Base-by-base conservation (phyloP, 2,329 filamentous ascomycete genomes). In the Colletotrichum lini region DNA sequence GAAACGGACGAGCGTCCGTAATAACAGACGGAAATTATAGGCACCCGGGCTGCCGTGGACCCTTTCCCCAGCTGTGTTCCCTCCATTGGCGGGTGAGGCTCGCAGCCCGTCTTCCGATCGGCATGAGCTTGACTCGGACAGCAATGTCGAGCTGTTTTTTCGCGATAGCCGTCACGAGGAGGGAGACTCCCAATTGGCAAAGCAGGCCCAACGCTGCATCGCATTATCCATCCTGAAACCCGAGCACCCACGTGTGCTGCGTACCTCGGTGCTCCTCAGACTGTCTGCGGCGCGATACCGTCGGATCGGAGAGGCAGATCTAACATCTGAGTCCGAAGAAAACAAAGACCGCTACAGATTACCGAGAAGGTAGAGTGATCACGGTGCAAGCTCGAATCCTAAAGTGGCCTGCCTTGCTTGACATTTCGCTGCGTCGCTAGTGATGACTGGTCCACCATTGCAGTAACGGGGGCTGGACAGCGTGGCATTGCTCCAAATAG, bases 101-200 rank as follows among this genome's bases (percentile, higher is more conserved):
- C 52, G 52, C 58, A 10, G 65, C 49, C 9, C n/a, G 56, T 61
- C 23, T 58, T 13, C 54, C 40, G 58, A 71, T 62, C 57, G 57
- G 30, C 57, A 53, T 40, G 52, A 71, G 52, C 68, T 71, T 71
- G 68, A 71, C 68, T 71, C 65, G 65, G 44, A 62, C 58, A 52
- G 38, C 47, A 53, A 63, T 18, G 52, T 45, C 23, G 65, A 67
- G 45, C 65, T 58, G 44, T 45, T 35, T 2, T 58, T 42, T n/a
- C 2, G 52, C 35, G 52, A 71, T 66, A 49, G 45, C 38, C 50
- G 45, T n/a, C 18, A 15, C 10, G 35, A n/a, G 42, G 30, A 61
- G 9, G 60, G 40, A 70, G 30, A 23, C 45, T 35, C 35, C 58
- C 38, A 40, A 59, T 58, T 49, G 13, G 58, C 65, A 68, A 63